These are phyloP conservation scores for Myriangium duriaei DNA, from an alignment of 2,329 filamentous ascomycete species.

Conservation along the genomic window DNA sequence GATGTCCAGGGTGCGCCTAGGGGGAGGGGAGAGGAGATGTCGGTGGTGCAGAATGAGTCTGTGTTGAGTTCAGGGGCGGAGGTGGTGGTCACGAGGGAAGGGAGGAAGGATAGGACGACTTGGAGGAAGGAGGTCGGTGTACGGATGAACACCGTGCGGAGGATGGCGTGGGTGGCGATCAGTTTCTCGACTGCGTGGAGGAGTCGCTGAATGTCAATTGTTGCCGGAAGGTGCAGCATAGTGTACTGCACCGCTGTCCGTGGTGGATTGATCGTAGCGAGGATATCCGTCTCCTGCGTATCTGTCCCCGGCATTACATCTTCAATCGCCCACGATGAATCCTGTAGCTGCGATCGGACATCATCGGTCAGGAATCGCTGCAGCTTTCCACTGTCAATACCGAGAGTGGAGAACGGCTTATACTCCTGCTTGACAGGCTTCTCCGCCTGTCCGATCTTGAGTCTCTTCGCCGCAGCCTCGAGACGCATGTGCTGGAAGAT, in stretches of 20 bases:
- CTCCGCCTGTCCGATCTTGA: neutral
- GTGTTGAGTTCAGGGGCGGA: slow-evolving; percentile 11
- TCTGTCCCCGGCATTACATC: slow-evolving; percentile 16
- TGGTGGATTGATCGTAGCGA: slow-evolving; percentile 44
- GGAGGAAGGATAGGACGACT: slow-evolving; percentile 28
- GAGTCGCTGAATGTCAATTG: slow-evolving; percentile 38
- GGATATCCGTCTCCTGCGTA: slow-evolving; percentile 27
- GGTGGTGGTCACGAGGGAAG: slow-evolving; percentile 20
- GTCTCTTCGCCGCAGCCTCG: slow-evolving; percentile 39
- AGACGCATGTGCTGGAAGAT: slow-evolving; percentile 39
- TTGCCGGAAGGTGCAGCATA: slow-evolving; percentile 47
- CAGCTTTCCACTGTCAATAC: no score
- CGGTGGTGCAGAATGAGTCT: slow-evolving; percentile 8
- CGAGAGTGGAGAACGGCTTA: slow-evolving; percentile 14
- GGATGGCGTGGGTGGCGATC: slow-evolving; percentile 36
- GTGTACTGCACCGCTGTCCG: slow-evolving; percentile 53
- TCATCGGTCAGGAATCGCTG: no score
- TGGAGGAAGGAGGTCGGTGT: slow-evolving; percentile 31
- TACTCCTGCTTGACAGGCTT: neutral
- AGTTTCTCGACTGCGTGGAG: slow-evolving; percentile 41
- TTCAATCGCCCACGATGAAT: slow-evolving; percentile 25
- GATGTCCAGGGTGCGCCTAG: slow-evolving; percentile 13
- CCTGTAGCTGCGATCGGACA: slow-evolving; percentile 40
- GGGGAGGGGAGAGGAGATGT: slow-evolving; percentile 8
- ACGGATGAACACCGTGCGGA: slow-evolving; percentile 42